Evolutionary conservation across 768 basidiomycete species (phyloP).

Genomic region (Suillus decipiens): DNA sequence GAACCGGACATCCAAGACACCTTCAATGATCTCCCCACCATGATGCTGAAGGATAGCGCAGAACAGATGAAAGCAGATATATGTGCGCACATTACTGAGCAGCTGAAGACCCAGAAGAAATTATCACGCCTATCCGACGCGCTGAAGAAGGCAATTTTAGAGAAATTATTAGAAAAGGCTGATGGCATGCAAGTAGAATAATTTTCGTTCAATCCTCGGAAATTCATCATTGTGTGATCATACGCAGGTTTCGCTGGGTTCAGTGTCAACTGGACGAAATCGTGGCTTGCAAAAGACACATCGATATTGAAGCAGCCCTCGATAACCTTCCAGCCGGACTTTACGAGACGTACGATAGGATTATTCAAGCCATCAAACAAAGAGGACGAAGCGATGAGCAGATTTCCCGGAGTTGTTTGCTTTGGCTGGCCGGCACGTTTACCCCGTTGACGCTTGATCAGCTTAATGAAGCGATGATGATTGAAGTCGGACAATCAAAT

Average conservation of each 20-base stretch:
- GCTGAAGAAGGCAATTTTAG: not conserved
- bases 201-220: not conserved
- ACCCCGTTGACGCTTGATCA: constrained; percentile 2
- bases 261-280: constrained; percentile 11
- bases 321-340: constrained; percentile 19
- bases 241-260: constrained; percentile 12
- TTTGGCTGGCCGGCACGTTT: constrained; percentile 4
- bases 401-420: not conserved
- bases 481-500: not conserved
- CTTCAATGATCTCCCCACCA: constrained; percentile 1
- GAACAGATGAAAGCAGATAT: constrained; percentile 6
- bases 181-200: constrained; percentile 8
- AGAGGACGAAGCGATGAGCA: not conserved
- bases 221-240: not conserved
- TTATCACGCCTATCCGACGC: not conserved
- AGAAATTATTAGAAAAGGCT: constrained; percentile 8
- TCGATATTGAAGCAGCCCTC: constrained; percentile 10
- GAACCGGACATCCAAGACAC: not conserved
- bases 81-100: constrained; percentile 1
- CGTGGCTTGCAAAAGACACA: not conserved
- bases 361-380: constrained; percentile 16
- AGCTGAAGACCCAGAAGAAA: not conserved
- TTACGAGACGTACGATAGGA: constrained; percentile 26
- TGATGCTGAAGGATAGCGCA: constrained; percentile 6
- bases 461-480: constrained; percentile 10